A percentile compares a stretch with the other conserved stretches of the same genome.
Conservation (phyloP, 257 asterid species). For the Solanum virginianum region DNA sequence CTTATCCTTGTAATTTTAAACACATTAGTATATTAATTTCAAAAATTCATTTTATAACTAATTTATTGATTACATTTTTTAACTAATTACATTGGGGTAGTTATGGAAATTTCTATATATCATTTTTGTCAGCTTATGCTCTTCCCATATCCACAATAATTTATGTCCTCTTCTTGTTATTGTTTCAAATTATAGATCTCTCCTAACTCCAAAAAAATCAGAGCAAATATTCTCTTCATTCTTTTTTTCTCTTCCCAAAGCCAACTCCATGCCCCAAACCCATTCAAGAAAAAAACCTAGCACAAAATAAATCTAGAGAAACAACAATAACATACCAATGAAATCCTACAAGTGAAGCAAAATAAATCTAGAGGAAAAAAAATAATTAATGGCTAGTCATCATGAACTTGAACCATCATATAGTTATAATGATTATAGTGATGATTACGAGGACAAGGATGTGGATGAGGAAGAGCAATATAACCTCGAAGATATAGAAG, state of each 20-base stretch:
- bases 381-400: slow-evolving; percentile 16
- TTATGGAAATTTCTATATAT: background rate
- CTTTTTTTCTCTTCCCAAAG: background rate
- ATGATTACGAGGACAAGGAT: slow-evolving; percentile 4
- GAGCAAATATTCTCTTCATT: background rate
- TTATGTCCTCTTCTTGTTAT: background rate
- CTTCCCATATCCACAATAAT: background rate
- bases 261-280: background rate
- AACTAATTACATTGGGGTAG: background rate
- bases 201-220: background rate
- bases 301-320: no score
- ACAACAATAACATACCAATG: no score
- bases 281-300: background rate
- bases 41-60: background rate
- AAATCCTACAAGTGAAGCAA: no score
- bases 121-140: background rate
- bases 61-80: background rate
- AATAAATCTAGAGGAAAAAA: background rate
- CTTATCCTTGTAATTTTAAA: no score
- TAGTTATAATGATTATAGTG: slow-evolving; percentile 8
- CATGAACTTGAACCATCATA: slow-evolving; percentile 7
- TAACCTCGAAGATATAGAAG: slow-evolving; percentile 13
- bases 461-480: background rate
- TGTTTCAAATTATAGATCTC: background rate
- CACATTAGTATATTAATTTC: background rate